These are phyloP conservation scores for Penicillium freii DNA, from an alignment of 2,329 filamentous ascomycete species.

Conservation along the genomic window DNA sequence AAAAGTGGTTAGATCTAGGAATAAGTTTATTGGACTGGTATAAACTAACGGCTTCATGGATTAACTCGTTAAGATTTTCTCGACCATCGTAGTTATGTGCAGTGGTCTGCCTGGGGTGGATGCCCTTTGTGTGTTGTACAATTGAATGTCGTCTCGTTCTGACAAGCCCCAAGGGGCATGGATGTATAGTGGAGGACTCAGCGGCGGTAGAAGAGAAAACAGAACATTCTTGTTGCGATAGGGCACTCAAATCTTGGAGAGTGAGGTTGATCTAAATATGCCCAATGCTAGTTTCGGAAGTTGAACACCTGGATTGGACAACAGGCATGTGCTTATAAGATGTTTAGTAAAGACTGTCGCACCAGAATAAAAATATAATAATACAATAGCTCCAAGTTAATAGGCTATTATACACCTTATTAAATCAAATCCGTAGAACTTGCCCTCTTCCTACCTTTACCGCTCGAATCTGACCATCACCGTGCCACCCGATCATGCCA, in stretches of 20 bases:
- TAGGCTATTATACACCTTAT: not conserved
- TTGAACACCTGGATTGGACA: too few relatives aligned
- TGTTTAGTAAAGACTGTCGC: not conserved
- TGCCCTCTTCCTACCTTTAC: not conserved
- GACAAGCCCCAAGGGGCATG: too few relatives aligned
- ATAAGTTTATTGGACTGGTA: not conserved
- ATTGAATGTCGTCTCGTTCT: not conserved
- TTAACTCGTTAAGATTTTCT: fast-evolving
- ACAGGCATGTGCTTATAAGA: not conserved
- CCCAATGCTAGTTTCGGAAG: not conserved
- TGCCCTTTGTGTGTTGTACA: not conserved
- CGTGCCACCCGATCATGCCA: slow-evolving; percentile 11
- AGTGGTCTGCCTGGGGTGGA: not conserved
- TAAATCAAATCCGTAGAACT: not conserved
- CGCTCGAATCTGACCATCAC: slow-evolving; percentile 3
- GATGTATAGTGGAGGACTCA: too few relatives aligned
- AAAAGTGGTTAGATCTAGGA: not conserved
- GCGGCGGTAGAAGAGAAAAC: not conserved
- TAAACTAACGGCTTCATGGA: not conserved
- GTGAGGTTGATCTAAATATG: not conserved
- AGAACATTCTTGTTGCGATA: not conserved
- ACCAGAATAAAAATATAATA: not conserved
- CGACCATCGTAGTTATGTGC: not conserved
- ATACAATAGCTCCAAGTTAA: not conserved
- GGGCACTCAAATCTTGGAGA: not conserved